Percentiles rank a stretch among this genome's conserved stretches.
These are phyloP conservation scores for Fraxinus anomala DNA, from an alignment of 257 asterid genomes.

Conservation along the genomic window DNA sequence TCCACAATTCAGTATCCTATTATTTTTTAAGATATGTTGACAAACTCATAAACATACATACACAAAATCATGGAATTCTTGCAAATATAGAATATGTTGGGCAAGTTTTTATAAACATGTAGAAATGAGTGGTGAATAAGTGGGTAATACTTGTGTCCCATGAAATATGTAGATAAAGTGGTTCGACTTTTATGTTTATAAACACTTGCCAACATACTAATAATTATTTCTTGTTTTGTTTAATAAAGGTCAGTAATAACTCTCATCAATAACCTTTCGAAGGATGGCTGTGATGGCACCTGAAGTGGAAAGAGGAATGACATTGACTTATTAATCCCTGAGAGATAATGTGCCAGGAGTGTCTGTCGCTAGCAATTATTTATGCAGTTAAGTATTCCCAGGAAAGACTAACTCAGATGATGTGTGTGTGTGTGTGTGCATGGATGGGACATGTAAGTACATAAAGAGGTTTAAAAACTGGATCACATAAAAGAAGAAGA, in stretches of 20 bases:
- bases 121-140: too few species aligned
- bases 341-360: not conserved
- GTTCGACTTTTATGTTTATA: too few species aligned
- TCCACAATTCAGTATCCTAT: not conserved
- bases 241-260: not conserved
- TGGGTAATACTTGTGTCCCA: too few species aligned
- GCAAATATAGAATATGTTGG: not conserved
- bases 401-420: not conserved
- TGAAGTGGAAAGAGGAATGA: not conserved
- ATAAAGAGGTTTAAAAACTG: not conserved
- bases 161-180: too few species aligned
- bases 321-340: not conserved
- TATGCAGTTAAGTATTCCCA: not conserved
- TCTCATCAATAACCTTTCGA: not conserved
- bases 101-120: too few species aligned
- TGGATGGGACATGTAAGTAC: not conserved
- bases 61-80: not conserved
- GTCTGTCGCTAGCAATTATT: not conserved
- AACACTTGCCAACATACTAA: too few species aligned
- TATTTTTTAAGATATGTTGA: not conserved
- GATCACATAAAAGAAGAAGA: not conserved
- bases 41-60: not conserved
- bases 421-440: not conserved
- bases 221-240: not conserved
- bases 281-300: not conserved